A percentile compares a stretch with the other conserved stretches of the same genome.
These are phyloP conservation scores for Zoysia japonica DNA, from an alignment of 176 grass and related monocot species.

Conservation along the genomic window DNA sequence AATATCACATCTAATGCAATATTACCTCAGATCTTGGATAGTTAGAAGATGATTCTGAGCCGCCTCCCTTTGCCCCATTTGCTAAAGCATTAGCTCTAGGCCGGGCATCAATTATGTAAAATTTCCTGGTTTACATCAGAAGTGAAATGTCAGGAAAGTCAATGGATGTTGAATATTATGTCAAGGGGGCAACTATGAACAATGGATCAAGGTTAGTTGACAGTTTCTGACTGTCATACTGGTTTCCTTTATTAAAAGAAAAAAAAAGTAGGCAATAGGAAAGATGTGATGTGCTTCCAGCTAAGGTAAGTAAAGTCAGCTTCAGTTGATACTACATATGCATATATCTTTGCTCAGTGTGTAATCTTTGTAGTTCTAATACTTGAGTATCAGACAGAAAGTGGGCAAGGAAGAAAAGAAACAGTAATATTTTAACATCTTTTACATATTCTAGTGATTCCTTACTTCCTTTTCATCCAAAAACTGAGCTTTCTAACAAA, in stretches of 20 bases:
- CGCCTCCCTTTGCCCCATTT: constrained; percentile 95
- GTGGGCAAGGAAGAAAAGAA: constrained; percentile 6
- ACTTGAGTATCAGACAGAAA: background rate
- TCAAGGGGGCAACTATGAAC: background rate
- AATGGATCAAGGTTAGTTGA: constrained; percentile 7
- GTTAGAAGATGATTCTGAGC: constrained; percentile 95
- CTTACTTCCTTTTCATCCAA: background rate
- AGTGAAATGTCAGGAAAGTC: background rate
- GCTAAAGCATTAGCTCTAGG: constrained; percentile 96
- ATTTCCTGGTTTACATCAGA: constrained; percentile 64
- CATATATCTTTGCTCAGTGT: constrained; percentile 28
- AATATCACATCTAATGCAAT: constrained; percentile 23
- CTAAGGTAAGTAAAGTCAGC: constrained; percentile 16
- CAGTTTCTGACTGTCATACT: constrained; percentile 4
- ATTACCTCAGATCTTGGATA: constrained; percentile 87
- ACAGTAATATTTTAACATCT: background rate
- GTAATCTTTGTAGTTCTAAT: constrained; percentile 4
- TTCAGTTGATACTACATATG: background rate
- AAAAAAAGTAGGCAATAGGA: constrained; percentile 7
- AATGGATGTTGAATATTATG: constrained; percentile 16
- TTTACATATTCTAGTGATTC: background rate
- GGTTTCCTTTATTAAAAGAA: constrained; percentile 3
- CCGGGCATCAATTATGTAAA: constrained; percentile 98
- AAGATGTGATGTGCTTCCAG: background rate
- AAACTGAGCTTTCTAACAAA: constrained; percentile 2